phyloP scores from a whole-genome alignment of 192 early-diverging fungal species.

The Backusella sp. region DNA sequence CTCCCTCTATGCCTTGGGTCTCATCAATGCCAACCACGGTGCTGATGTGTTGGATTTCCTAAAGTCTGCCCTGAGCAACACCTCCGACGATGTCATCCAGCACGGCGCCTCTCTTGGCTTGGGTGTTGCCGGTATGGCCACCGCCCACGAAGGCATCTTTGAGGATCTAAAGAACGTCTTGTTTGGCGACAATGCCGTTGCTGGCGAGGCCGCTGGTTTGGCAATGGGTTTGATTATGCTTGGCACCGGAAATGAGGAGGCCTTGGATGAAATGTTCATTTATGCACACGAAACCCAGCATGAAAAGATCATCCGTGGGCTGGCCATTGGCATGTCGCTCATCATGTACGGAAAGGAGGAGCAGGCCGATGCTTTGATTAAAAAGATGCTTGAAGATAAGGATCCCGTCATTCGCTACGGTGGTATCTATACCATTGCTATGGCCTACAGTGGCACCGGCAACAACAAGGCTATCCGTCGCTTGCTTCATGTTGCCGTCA shows the following conservation, averaged over 20 bases:
- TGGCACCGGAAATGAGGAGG: conserved; percentile 78
- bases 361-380: conserved; percentile 88
- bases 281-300: conserved; percentile 99
- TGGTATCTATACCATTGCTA: conserved; percentile 95
- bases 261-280: conserved; percentile 92
- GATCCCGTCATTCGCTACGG: conserved; percentile 95
- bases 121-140: conserved; percentile 96
- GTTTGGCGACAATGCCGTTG: conserved; percentile 93
- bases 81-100: conserved; percentile 87
- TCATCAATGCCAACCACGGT: conserved; percentile 97
- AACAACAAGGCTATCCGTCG: conserved; percentile 95
- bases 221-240: conserved; percentile 98
- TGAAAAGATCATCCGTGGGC: conserved; percentile 98
- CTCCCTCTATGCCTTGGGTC: conserved; percentile 93
- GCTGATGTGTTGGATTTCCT: conserved; percentile 79
- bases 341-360: conserved; percentile 98
- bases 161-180: conserved; percentile 87
- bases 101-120: conserved; percentile 96
- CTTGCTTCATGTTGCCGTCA: conserved; percentile 96
- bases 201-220: conserved; percentile 94
- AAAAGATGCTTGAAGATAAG: conserved; percentile 84
- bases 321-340: conserved; percentile 91
- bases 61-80: conserved; percentile 74
- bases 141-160: conserved; percentile 85
- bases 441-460: conserved; percentile 98